A percentile compares a stretch with the other conserved stretches of the same genome.
Evolutionary conservation across 1,284 basidiomycete genomes (phyloP).

Genomic region (Microstroma glucosiphilum): DNA sequence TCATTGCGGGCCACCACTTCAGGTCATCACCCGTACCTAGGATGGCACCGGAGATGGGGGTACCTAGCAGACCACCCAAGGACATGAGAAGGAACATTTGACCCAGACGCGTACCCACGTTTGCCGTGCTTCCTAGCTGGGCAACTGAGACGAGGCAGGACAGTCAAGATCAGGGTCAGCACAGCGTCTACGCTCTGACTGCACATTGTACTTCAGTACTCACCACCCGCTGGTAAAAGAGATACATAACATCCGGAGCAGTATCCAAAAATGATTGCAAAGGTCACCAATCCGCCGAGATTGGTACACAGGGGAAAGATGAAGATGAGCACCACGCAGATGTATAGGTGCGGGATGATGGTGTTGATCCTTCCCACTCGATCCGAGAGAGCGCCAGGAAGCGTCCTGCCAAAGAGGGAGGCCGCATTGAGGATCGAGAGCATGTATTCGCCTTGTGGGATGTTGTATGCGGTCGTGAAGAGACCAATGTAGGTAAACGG

Average conservation of each 20-base stretch:
- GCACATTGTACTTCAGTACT: too few species aligned
- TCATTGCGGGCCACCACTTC: neutral
- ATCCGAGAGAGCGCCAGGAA: constrained; percentile 44
- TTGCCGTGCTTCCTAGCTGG: constrained; percentile 38
- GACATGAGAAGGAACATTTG: constrained; percentile 38
- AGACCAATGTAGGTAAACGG: constrained; percentile 34
- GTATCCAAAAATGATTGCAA: constrained; percentile 39
- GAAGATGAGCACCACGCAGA: constrained; percentile 31
- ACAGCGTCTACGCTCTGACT: too few species aligned
- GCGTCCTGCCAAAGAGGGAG: constrained; percentile 36
- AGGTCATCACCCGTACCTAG: constrained; percentile 4
- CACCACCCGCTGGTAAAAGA: constrained; percentile 33
- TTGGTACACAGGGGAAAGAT: constrained; percentile 21
- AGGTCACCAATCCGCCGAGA: constrained; percentile 16
- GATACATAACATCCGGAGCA: constrained; percentile 41
- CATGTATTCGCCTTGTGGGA: constrained; percentile 15
- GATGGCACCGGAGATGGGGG: constrained; percentile 27
- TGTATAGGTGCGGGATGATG: constrained; percentile 29
- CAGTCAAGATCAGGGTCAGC: too few species aligned
- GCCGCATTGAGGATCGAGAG: constrained; percentile 17
- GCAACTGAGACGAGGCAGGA: constrained; percentile 15
- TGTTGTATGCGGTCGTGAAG: constrained; percentile 12
- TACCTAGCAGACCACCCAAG: constrained; percentile 36
- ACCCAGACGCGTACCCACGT: constrained; percentile 44
- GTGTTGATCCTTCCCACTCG: constrained; percentile 39